Percentiles rank a stretch among this genome's conserved stretches.
Conservation (phyloP, 2,329 filamentous ascomycete genomes). For the Hypoxylon rubiginosum region DNA sequence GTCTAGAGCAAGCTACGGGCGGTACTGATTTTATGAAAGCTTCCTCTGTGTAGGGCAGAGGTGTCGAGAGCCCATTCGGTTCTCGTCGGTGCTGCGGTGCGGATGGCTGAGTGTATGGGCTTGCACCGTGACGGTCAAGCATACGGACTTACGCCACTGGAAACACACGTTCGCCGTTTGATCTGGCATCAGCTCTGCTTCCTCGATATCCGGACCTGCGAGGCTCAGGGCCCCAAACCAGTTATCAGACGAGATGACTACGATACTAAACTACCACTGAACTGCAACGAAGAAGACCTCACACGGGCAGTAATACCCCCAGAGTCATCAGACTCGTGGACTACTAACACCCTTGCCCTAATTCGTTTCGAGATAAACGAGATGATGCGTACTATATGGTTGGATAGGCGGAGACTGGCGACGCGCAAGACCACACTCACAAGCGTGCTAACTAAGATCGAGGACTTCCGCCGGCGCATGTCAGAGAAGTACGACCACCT, state of each 20-base stretch:
- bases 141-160: conserved; percentile 75
- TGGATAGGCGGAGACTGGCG: conserved; percentile 76
- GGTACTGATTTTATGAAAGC: conserved; percentile 58
- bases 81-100: conserved; percentile 77
- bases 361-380: conserved; percentile 81
- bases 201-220: conserved; percentile 80
- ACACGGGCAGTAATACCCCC: conserved; percentile 56
- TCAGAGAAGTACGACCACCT: conserved; percentile 74
- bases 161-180: conserved; percentile 78
- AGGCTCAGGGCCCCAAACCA: conserved; percentile 79
- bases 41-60: conserved; percentile 78
- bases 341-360: conserved; percentile 74
- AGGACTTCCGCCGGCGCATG: conserved; percentile 75
- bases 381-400: conserved; percentile 78
- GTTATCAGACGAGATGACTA: conserved; percentile 81
- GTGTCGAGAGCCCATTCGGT: conserved; percentile 81
- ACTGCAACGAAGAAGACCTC: conserved; percentile 77
- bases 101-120: conserved; percentile 83
- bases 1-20: neutral
- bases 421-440: conserved; percentile 72
- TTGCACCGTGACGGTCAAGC: conserved; percentile 77
- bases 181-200: conserved; percentile 85
- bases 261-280: conserved; percentile 79
- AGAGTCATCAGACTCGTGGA: conserved; percentile 69
- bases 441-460: conserved; percentile 74